Evolutionary conservation across 148 eudicot genomes (phyloP), one percentile per base, ranked within the genome.

Genomic region (Polygonum maritimum): DNA sequence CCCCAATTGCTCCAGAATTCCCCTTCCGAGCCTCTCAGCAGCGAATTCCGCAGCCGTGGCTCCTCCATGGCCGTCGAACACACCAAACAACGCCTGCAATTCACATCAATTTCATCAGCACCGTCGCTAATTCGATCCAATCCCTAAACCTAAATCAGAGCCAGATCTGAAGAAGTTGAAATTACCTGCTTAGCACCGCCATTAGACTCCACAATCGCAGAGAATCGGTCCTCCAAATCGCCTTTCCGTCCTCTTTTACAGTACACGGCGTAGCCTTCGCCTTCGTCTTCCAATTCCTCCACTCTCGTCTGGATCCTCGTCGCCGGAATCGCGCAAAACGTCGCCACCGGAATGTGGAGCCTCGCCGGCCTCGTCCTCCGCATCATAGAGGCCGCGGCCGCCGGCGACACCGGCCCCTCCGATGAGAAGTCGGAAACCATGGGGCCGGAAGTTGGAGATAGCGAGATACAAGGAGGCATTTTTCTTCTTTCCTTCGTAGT

Each of bases 51-150:
- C 86, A 9, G 92, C 95, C 31, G 83, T 88, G 51, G 79, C 78
- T 41, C 95, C 92, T 21, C 95, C 95, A 78, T 90, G 95, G 48
- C 95, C 95, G 80, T 87, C 92, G 54, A 85, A 81, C 31, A 90
- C 92, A 15, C 77, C 82, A 36, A 90, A 90, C 76, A 85, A 85
- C 11, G 92, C 95, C 95, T 90, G 80, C 40, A 72, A 41, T 39
- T 4, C 22, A 45, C 3, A 71, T 18, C 19, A 40, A 63, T 63
- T 71, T 40, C 48, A 2, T 41, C 22, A n/a, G 8, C 63, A 57
- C 7, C 33, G 33, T 7, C 57, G 15, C 45, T 6, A 4, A 41
- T 41, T 41, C 45, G 8, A 12, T 11, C 14, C 0, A 48, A 48
- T 48, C 13, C 3, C 49, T 12, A 65, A 38, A 36, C 45, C 48